These are phyloP conservation scores for Pugionium dolabratum DNA, from an alignment of 345 rosid species.

Conservation along the genomic window DNA sequence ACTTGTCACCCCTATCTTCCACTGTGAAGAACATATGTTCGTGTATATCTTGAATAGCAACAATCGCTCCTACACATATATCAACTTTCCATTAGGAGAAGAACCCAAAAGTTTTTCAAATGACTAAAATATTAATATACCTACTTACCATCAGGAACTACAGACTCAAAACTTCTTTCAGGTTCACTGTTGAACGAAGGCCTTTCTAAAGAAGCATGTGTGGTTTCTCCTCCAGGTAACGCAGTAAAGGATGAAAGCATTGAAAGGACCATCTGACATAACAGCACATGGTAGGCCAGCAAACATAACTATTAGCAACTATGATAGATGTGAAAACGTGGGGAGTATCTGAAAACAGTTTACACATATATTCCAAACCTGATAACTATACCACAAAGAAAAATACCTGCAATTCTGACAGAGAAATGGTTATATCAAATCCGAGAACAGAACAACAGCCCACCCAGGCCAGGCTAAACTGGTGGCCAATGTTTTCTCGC, in stretches of 20 bases:
- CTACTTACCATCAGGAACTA: slow-evolving; percentile 75
- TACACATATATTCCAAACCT: slow-evolving; percentile 12
- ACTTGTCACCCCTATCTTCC: slow-evolving; percentile 62
- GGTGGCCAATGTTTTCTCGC: slow-evolving; percentile 41
- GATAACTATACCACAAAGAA: slow-evolving; percentile 21
- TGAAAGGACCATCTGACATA: slow-evolving; percentile 66
- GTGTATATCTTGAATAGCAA: slow-evolving; percentile 82
- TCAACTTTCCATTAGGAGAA: slow-evolving; percentile 24
- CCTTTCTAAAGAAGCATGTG: slow-evolving; percentile 41
- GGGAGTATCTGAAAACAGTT: neutral
- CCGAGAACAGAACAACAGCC: slow-evolving; percentile 76
- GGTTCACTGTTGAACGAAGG: slow-evolving; percentile 44
- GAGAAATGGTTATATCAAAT: slow-evolving; percentile 63
- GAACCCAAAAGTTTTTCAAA: slow-evolving; percentile 31
- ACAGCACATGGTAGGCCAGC: slow-evolving; percentile 33
- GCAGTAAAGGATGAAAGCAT: slow-evolving; percentile 60
- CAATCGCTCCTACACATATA: slow-evolving; percentile 69
- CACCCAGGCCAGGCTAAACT: slow-evolving; percentile 53
- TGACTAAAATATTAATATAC: slow-evolving; percentile 19
- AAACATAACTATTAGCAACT: slow-evolving; percentile 28
- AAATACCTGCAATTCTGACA: slow-evolving; percentile 71
- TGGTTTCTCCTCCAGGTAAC: slow-evolving; percentile 43
- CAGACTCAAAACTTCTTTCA: slow-evolving; percentile 49
- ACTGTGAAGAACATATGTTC: slow-evolving; percentile 81
- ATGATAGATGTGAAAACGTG: slow-evolving; percentile 24